phyloP scores from a whole-genome alignment of 495 filamentous ascomycete species.

The Neurospora sp. region DNA sequence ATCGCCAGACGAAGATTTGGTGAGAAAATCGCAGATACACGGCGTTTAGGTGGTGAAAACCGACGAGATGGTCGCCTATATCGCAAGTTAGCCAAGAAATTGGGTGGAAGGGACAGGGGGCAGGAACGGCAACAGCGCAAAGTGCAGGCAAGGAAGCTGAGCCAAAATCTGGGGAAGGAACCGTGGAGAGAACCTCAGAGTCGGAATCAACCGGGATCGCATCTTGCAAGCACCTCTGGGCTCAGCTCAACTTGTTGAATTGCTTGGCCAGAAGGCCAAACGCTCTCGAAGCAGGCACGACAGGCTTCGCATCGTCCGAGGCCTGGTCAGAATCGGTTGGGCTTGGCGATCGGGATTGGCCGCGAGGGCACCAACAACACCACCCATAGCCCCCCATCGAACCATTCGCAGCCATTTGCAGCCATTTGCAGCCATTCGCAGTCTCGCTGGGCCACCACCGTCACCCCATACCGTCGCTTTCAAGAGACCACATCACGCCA shows the following conservation, averaged over 20 bases:
- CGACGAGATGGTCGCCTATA: background rate
- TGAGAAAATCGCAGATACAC: background rate
- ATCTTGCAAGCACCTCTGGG: background rate
- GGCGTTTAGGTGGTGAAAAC: background rate
- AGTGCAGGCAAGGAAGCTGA: background rate
- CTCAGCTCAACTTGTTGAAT: background rate
- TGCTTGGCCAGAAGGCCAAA: background rate
- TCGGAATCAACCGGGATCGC: background rate
- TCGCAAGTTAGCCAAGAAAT: background rate
- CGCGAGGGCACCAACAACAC: background rate
- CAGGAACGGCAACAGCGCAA: background rate
- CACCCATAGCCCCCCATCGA: background rate
- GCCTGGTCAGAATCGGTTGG: background rate
- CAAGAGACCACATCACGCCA: background rate
- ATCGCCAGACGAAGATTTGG: background rate
- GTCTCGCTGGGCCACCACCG: background rate
- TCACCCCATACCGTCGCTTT: background rate
- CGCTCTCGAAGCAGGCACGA: background rate
- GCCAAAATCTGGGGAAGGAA: background rate
- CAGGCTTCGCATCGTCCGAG: background rate
- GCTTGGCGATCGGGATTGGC: background rate
- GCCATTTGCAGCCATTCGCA: background rate
- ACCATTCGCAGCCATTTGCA: background rate
- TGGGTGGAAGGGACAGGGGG: background rate
- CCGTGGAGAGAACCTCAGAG: background rate